Base-by-base conservation (phyloP, 1,284 basidiomycete genomes). In the Puccinia polysora region DNA sequence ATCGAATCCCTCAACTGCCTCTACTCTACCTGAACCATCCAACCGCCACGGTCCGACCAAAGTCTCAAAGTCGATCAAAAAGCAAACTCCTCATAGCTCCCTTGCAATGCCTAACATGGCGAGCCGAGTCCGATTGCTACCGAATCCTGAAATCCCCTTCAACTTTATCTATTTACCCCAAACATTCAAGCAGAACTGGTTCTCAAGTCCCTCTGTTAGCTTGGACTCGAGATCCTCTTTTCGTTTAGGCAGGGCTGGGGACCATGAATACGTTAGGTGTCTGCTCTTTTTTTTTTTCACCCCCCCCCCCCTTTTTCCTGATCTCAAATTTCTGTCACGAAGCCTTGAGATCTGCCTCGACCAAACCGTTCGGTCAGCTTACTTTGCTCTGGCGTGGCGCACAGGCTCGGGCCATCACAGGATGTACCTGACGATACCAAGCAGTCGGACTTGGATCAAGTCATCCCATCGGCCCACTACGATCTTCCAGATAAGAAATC, bases 201-300 rank as follows among this genome's bases (percentile, higher is more conserved):
- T 70, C 20, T 15, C 45, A 43, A 70, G 30, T 18, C 47, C 38
- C 50, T 12, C 56, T 23, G 23, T 50, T 38, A 58, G 8, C 53
- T 18, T 62, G 6, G 43, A 65, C 28, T 15, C 49, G 20, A n/a
- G 45, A 30, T 40, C 58, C 15, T 60, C 56, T 4, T 65, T 53
- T 28, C 62, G 38, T 28, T 10, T 52, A 28, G 62, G 43, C 18
- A 34, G 40, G 32, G 8, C 55, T 52, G 68, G 68, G 23, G 68
- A 70, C 34, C 53, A 70, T 50, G 68, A 70, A 59, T 58, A 47
- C 14, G 55, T 68, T 23, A 68, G 50, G 65, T 68, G 20, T 45
- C 53, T 18, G n/a, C 28, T 49, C n/a, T 23, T 58, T 10, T 7
- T 50, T 15, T 10, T 25, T 28, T 28, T 28, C 18, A 18, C 30